Percentiles rank a stretch among this genome's conserved stretches.
These are phyloP conservation scores for Microcos paniculata DNA, from an alignment of 345 rosid genomes.

Conservation along the genomic window DNA sequence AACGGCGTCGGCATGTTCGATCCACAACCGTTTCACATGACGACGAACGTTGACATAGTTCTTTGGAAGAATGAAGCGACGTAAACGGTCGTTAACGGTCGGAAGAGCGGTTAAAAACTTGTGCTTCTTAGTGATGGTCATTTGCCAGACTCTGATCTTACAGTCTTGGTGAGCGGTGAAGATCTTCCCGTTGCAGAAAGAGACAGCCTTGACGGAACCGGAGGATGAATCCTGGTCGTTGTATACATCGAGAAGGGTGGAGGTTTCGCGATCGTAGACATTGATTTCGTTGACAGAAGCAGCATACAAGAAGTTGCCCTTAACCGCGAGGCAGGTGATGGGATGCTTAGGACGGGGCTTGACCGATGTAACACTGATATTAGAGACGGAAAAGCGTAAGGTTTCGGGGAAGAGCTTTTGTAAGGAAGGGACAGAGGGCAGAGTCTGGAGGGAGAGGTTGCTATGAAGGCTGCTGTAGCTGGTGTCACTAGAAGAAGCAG, in stretches of 20 bases:
- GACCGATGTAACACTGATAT: constrained; percentile 35
- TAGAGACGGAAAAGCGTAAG: constrained; percentile 39
- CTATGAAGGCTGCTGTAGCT: constrained; percentile 51
- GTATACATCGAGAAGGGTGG: constrained; percentile 44
- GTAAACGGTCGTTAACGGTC: constrained; percentile 71
- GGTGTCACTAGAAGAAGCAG: constrained; percentile 22
- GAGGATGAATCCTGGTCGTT: constrained; percentile 48
- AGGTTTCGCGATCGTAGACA: constrained; percentile 57
- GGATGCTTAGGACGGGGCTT: constrained; percentile 43
- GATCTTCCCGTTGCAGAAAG: constrained; percentile 56
- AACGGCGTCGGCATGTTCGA: constrained; percentile 91
- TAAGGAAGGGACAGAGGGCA: constrained; percentile 78
- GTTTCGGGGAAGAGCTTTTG: constrained; percentile 51
- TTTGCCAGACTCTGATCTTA: constrained; percentile 83
- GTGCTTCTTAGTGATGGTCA: constrained; percentile 42
- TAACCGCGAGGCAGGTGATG: constrained; percentile 62
- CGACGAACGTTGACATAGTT: constrained; percentile 84
- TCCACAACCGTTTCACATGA: constrained; percentile 71
- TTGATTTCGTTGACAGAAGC: constrained; percentile 62
- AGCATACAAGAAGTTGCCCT: constrained; percentile 52
- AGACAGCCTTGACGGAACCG: constrained; percentile 66
- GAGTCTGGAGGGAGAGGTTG: constrained; percentile 74
- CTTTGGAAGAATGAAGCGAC: constrained; percentile 68
- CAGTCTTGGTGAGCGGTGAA: constrained; percentile 87
- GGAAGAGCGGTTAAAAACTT: constrained; percentile 59